Evolutionary conservation across 805 yeast genomes (phyloP), one percentile per base, ranked within the genome.

Genomic region (Isabelozyma heimii): DNA sequence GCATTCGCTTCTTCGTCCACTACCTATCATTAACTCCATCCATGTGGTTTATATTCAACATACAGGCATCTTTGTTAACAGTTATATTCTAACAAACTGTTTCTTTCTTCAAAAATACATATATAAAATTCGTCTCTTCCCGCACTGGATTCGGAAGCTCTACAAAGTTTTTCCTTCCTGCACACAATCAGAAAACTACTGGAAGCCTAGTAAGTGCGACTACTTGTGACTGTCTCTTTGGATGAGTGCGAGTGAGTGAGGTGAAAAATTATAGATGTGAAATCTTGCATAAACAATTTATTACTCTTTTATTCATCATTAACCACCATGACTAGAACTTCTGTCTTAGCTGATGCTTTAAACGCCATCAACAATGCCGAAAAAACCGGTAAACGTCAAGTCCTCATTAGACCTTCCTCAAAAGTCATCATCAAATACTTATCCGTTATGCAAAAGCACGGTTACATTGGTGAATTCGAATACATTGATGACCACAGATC

Each of bases 341-440:
- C 97, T 68, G 97, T 89, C 78, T 88, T 91, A 77, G 97, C 97
- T 74, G 97, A 91, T 82, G 97, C 97, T 74, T 87, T 91, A 70
- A 91, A 91, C 81, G 86, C 97, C 69, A 91, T 91, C 80, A 90
- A 91, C 94, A 91, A 91, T 80, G 97, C 97, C 80, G 97, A 91
- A 82, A 91, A 91, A 82, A 86, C 97, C 80, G 97, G 97, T 80
- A 91, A 91, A 85, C 89, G 97, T 82, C 97, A 91, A 83, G 97
- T 91, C 69, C 80, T 91, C 75, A 87, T 91, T 81, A 89, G 97
- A 85, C 97, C 97, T 63, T 90, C 97, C 48, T 91, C 97, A 73
- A 91, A 91, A 88, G 97, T 91, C 69, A 91, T 91, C 82, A 84
- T 91, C 87, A 91, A 90, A 81, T 91, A 90, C 82, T 83, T 91